Conservation (phyloP, 306 rosid species). For the Cucurbita moschata region DNA sequence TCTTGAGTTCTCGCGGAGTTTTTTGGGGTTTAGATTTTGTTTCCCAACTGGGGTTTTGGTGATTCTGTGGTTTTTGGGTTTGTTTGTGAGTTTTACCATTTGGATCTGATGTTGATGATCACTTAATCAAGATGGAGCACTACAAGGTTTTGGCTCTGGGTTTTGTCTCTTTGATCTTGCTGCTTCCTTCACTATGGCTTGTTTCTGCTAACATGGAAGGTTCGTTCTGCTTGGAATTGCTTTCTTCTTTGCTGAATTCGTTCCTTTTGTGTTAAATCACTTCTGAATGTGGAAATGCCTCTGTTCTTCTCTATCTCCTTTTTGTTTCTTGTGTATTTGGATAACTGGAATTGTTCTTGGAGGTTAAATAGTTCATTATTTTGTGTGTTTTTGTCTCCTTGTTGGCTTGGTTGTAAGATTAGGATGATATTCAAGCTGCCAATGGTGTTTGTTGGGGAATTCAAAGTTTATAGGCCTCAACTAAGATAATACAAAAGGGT, state of each 20-base stretch:
- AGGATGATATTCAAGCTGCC: background rate
- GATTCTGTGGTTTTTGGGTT: constrained; percentile 32
- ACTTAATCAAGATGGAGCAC: constrained; percentile 43
- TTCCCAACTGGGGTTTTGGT: background rate
- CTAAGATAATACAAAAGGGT: background rate
- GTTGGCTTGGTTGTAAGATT: background rate
- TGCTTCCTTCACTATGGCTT: constrained; percentile 54
- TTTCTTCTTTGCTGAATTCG: background rate
- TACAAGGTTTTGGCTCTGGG: constrained; percentile 33
- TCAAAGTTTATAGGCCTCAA: background rate
- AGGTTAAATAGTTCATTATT: background rate
- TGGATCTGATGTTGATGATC: constrained; percentile 69
- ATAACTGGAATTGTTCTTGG: background rate
- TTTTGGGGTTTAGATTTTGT: constrained; percentile 6
- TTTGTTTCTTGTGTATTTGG: background rate
- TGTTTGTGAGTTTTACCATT: constrained; percentile 29
- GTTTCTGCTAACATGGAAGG: constrained; percentile 97
- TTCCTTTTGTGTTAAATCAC: background rate
- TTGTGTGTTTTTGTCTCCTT: background rate
- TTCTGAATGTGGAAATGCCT: constrained; percentile 8
- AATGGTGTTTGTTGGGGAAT: background rate
- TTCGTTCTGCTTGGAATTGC: constrained; percentile 1
- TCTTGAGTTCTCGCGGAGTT: background rate
- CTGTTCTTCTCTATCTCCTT: background rate
- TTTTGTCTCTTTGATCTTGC: constrained; percentile 36